phyloP scores from a whole-genome alignment of 1,284 basidiomycete genomes.

The Ceratobasidium sp. region DNA sequence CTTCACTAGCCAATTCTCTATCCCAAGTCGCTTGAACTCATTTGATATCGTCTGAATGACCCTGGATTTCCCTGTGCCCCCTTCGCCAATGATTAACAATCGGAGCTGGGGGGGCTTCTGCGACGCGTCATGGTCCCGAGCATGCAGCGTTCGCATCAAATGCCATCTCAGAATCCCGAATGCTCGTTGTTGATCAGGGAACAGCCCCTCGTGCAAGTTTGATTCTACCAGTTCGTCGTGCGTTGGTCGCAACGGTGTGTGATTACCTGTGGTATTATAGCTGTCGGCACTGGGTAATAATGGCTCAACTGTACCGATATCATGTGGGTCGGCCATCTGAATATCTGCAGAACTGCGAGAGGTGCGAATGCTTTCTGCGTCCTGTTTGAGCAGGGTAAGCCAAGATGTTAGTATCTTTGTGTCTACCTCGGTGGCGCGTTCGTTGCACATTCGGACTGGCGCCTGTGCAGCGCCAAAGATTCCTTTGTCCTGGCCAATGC shows the following conservation, averaged over 20 bases:
- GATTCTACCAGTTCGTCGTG: neutral
- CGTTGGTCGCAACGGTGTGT: no score
- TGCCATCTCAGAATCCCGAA: conserved; percentile 37
- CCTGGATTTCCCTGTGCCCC: conserved; percentile 57
- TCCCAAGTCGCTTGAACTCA: neutral
- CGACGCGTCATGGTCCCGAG: neutral
- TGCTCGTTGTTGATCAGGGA: conserved; percentile 27
- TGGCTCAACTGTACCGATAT: neutral
- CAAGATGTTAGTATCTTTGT: neutral
- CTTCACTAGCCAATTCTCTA: conserved; percentile 50
- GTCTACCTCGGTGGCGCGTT: neutral
- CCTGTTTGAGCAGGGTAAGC: neutral
- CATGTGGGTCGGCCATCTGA: no score
- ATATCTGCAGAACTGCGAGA: no score
- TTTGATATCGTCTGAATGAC: conserved; percentile 55
- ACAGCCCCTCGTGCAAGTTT: neutral
- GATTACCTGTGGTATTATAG: neutral
- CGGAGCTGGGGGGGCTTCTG: conserved; percentile 49
- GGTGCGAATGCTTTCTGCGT: no score
- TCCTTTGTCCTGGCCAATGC: neutral
- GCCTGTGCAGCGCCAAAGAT: neutral
- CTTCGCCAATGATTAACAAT: conserved; percentile 56
- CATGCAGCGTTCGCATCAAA: neutral
- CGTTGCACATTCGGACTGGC: neutral
- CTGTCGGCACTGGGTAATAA: neutral